Percentiles rank a stretch among this genome's conserved stretches.
phyloP scores from a whole-genome alignment of 805 yeast genomes.

The Lipomyces starkeyi region DNA sequence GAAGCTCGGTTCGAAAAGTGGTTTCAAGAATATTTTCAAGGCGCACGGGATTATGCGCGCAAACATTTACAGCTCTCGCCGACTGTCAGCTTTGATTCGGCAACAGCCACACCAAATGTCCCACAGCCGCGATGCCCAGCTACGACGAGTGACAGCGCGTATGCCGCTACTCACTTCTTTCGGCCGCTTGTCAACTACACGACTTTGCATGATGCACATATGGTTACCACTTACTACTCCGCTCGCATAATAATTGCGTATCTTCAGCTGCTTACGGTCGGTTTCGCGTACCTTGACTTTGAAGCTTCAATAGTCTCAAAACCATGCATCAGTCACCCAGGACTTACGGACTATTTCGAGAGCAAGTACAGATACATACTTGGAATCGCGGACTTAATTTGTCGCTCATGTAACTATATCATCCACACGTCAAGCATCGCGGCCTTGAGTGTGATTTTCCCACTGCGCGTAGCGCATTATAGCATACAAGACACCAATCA shows the following conservation, averaged over 20 bases:
- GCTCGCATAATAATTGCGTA: constrained; percentile 15
- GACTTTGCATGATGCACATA: constrained; percentile 22
- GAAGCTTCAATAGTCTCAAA: constrained; percentile 49
- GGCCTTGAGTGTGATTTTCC: constrained; percentile 1
- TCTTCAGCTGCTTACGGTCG: background rate
- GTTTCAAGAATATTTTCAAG: constrained; percentile 9
- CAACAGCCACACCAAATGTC: background rate
- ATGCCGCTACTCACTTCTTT: constrained; percentile 21
- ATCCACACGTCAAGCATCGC: background rate
- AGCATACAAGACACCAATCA: background rate
- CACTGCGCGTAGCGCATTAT: constrained; percentile 11
- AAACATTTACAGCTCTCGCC: background rate
- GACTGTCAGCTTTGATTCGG: constrained; percentile 11
- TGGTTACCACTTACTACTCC: constrained; percentile 16
- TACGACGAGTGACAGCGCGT: background rate
- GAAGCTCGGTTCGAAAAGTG: constrained; percentile 10
- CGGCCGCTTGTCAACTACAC: constrained; percentile 14
- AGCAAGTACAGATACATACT: background rate
- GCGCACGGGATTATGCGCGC: constrained; percentile 11
- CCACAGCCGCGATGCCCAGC: constrained; percentile 11
- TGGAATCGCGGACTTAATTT: background rate
- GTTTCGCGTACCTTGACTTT: background rate
- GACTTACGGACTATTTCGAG: background rate
- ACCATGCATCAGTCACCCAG: background rate
- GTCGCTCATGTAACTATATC: constrained; percentile 12